Percentiles rank a stretch among this genome's conserved stretches.
These are phyloP conservation scores for Solanum bukasovii DNA, from an alignment of 257 asterid genomes.

Conservation along the genomic window DNA sequence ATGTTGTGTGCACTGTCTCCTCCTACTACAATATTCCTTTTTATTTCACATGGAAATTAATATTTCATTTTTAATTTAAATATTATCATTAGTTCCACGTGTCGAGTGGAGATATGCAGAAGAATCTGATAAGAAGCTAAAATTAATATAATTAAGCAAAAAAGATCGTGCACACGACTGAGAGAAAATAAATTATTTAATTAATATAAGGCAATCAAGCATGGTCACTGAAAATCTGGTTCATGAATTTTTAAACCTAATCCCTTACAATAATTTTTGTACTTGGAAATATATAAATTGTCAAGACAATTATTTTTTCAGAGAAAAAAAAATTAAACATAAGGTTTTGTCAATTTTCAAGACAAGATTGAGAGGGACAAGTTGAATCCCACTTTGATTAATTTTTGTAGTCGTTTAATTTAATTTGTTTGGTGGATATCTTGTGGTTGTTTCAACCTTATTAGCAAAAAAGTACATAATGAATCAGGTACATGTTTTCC, in stretches of 20 bases:
- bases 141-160: background rate
- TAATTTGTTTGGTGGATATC: constrained; percentile 13
- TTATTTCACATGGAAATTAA: background rate
- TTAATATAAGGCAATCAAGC: constrained; percentile 4
- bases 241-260: constrained; percentile 18
- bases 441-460: constrained; percentile 14
- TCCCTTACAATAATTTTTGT: background rate
- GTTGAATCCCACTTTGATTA: constrained; percentile 43
- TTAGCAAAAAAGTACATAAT: background rate
- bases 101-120: background rate
- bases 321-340: background rate
- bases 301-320: background rate
- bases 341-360: constrained; percentile 34
- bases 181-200: background rate
- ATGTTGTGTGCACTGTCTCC: constrained; percentile 16
- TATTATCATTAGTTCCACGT: background rate
- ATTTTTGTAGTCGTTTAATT: background rate
- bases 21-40: background rate
- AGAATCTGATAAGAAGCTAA: background rate
- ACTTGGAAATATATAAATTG: background rate
- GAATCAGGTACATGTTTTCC: background rate
- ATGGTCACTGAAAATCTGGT: constrained; percentile 54
- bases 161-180: constrained; percentile 63
- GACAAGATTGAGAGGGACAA: constrained; percentile 35
- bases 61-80: background rate